phyloP scores from a whole-genome alignment of 176 grass and related monocot genomes.

The Eragrostis curvula region DNA sequence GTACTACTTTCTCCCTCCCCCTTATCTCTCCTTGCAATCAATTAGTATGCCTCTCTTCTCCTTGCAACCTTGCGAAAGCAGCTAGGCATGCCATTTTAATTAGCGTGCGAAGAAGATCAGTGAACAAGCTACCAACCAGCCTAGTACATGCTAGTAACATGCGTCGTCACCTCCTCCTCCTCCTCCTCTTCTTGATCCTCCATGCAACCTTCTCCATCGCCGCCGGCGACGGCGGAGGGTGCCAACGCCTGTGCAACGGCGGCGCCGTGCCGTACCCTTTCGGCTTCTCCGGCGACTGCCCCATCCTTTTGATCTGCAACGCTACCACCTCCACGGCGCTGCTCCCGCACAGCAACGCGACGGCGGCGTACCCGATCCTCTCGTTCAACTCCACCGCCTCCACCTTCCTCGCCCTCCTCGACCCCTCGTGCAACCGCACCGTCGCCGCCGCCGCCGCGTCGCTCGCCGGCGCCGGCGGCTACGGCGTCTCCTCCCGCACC shows the following conservation, averaged over 20 bases:
- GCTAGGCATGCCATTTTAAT: not conserved
- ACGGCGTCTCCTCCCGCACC: constrained; percentile 45
- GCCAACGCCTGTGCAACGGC: constrained; percentile 43
- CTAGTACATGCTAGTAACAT: not conserved
- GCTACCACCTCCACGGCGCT: not conserved
- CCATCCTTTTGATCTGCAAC: constrained; percentile 44
- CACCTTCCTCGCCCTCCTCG: constrained; percentile 28
- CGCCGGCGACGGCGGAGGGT: not conserved
- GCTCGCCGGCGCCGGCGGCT: constrained; percentile 47
- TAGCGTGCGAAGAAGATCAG: not conserved
- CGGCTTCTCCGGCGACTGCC: constrained; percentile 63
- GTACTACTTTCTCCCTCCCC: not conserved
- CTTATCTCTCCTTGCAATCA: too few species aligned
- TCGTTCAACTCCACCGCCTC: constrained; percentile 23
- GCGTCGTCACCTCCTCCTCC: not conserved
- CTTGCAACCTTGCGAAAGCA: too few species aligned
- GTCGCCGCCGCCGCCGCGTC: not conserved
- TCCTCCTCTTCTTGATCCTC: constrained; percentile 34
- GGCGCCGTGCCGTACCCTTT: constrained; percentile 48
- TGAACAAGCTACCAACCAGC: not conserved
- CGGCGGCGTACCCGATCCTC: not conserved
- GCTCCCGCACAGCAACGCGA: not conserved
- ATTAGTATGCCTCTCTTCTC: not conserved
- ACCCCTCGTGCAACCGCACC: constrained; percentile 45
- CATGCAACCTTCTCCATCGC: not conserved